Conservation (phyloP, 495 filamentous ascomycete species). For the Neurospora sp. region DNA sequence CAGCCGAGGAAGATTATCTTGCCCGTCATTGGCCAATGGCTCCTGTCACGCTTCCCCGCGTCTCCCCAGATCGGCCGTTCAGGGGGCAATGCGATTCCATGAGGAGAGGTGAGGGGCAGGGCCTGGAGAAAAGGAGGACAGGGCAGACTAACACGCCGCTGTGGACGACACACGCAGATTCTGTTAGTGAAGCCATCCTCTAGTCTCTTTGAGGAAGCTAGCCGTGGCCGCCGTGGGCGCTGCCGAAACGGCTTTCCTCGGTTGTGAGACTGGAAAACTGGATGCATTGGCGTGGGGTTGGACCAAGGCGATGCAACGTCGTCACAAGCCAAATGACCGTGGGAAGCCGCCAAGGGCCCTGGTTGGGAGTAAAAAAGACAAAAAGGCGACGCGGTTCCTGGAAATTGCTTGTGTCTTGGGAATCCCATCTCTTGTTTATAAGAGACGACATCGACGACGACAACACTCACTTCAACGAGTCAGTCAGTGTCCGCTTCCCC, state of each 20-base stretch:
- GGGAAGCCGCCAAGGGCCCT: not conserved
- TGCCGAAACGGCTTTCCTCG: not conserved
- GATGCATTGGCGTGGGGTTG: not conserved
- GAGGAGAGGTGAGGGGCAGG: slow-evolving; percentile 9
- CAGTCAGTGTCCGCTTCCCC: not conserved
- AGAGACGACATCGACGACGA: not conserved
- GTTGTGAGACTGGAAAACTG: not conserved
- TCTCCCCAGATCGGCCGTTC: slow-evolving; percentile 15
- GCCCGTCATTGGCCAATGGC: slow-evolving; percentile 21
- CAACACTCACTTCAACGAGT: not conserved
- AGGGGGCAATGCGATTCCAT: slow-evolving; percentile 3
- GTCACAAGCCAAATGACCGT: not conserved
- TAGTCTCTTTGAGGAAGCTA: not conserved
- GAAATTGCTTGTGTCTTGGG: not conserved
- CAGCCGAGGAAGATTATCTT: not conserved
- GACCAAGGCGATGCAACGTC: not conserved
- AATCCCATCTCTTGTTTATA: not conserved
- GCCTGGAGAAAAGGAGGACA: not conserved
- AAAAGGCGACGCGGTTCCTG: not conserved
- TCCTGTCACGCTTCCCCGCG: not conserved
- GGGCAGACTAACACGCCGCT: not conserved
- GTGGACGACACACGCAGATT: not conserved
- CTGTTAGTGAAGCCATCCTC: not conserved
- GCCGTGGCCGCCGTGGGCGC: not conserved
- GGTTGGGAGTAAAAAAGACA: not conserved